phyloP scores from a whole-genome alignment of 352 stramenopile genomes.

The Phytophthora ramorum region DNA sequence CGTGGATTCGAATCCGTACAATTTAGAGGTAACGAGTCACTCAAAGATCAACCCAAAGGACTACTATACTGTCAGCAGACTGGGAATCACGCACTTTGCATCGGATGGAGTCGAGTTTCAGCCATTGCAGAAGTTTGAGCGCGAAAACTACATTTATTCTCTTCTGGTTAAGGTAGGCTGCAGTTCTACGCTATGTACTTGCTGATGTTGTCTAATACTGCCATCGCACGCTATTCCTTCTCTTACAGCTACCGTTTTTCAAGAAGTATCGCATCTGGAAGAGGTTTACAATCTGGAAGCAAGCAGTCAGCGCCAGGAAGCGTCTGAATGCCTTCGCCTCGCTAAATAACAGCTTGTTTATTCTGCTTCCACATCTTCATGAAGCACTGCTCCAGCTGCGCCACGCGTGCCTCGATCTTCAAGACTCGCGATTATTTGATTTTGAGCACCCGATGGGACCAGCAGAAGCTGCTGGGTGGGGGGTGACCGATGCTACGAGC shows the following conservation, averaged over 20 bases:
- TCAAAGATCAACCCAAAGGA: conserved; percentile 71
- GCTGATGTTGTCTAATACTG: background rate
- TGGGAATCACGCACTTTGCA: conserved; percentile 91
- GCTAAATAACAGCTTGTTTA: conserved; percentile 88
- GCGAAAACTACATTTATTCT: conserved; percentile 92
- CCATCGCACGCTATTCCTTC: background rate
- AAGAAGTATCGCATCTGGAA: conserved; percentile 92
- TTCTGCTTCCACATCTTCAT: conserved; percentile 86
- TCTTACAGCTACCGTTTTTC: conserved; percentile 86
- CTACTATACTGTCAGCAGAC: conserved; percentile 92
- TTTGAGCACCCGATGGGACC: conserved; percentile 32
- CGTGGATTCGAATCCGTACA: conserved; percentile 82
- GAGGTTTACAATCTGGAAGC: conserved; percentile 90
- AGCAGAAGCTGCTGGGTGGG: background rate
- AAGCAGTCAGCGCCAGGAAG: conserved; percentile 63
- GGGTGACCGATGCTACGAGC: background rate
- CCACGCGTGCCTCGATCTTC: conserved; percentile 61
- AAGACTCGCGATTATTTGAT: conserved; percentile 37
- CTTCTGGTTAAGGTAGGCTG: conserved; percentile 68
- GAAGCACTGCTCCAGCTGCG: conserved; percentile 83
- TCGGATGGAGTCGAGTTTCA: conserved; percentile 88
- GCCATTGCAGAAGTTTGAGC: conserved; percentile 89
- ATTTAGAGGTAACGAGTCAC: conserved; percentile 70
- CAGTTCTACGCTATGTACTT: background rate
- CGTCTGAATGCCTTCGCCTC: conserved; percentile 40